Evolutionary conservation across 2,329 filamentous ascomycete genomes (phyloP), one percentile per base, ranked within the genome.

Genomic region (Sarocladiaceae sp.): DNA sequence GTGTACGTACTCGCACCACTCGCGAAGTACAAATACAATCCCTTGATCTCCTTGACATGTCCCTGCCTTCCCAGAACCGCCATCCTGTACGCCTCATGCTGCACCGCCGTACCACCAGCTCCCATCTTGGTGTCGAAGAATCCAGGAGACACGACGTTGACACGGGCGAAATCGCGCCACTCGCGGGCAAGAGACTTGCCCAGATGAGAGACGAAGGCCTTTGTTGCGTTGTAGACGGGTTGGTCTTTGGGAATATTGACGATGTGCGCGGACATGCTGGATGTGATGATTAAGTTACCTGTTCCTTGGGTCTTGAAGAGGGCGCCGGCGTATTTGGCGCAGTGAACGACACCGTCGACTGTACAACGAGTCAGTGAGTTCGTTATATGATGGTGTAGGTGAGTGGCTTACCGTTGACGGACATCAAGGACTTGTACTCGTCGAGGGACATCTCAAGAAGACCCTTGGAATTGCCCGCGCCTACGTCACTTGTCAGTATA

Each of bases 31-130:
- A 80, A 64, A 57, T 79, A 80, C 13, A 77, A 64, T 4, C 80
- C 82, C 74, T 85, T 86, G 57, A 86, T 70, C 70, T 86, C 83
- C 71, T 82, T 83, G 3, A 82, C 80, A 60, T 86, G 76, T 23
- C 79, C 82, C 56, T 84, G 76, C 55, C 82, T 75, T 33, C 80
- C 76, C 15, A 79, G 58, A 2, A 70, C 68, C 0, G 77, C 68
- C 77, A 81, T 79, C 1, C 73, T 60, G 40, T 73, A 69, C 1
- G 70, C 73, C 59, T 80, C 77, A 17, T 78, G 72, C 29, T 35
- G 18, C 7, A 74, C 55, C 2, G 68, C 68, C 2, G 53, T 39
- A 0, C 70, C 68, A 15, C 70, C 64, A 0, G 76, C 77, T 0
- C 76, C 75, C 70, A 82, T 78, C 57, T 77, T 77, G 0, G 78